Percentiles rank a stretch among this genome's conserved stretches.
phyloP scores from a whole-genome alignment of 208 protist species.

The Sergeia podlipaevii region DNA sequence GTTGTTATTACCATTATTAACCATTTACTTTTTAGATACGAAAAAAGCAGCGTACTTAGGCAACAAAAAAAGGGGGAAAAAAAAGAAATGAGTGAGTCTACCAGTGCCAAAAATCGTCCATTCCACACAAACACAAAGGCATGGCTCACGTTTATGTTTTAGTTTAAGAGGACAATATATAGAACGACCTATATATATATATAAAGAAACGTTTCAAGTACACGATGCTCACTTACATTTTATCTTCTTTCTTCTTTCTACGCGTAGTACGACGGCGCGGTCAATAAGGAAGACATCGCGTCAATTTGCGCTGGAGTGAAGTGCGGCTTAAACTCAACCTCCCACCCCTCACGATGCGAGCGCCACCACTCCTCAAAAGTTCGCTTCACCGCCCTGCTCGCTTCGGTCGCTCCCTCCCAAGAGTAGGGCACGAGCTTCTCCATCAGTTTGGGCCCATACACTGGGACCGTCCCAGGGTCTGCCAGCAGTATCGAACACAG shows the following conservation, averaged over 20 bases:
- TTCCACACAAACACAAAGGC: neutral
- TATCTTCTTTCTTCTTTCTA: slow-evolving; percentile 14
- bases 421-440: slow-evolving; percentile 33
- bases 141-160: slow-evolving; percentile 1
- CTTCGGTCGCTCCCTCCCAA: slow-evolving; percentile 31
- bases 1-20: too few species aligned
- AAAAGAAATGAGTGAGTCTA: neutral
- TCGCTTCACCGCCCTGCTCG: slow-evolving; percentile 35
- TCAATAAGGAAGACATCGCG: slow-evolving; percentile 39
- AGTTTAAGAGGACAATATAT: slow-evolving; percentile 1
- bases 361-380: slow-evolving; percentile 79
- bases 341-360: slow-evolving; percentile 71
- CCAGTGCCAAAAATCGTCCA: neutral
- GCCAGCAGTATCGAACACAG: slow-evolving; percentile 60
- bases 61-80: too few species aligned
- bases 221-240: neutral
- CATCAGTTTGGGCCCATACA: slow-evolving; percentile 61
- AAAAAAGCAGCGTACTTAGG: too few species aligned
- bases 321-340: slow-evolving; percentile 42
- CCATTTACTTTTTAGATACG: too few species aligned
- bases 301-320: slow-evolving; percentile 60
- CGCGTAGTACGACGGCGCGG: slow-evolving; percentile 58
- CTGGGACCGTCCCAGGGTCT: slow-evolving; percentile 35
- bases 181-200: slow-evolving; percentile 21
- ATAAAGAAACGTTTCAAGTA: slow-evolving; percentile 4